Percentiles rank a stretch among this genome's conserved stretches.
phyloP scores from a whole-genome alignment of 2,329 filamentous ascomycete species.

The Erysiphe pulchra region DNA sequence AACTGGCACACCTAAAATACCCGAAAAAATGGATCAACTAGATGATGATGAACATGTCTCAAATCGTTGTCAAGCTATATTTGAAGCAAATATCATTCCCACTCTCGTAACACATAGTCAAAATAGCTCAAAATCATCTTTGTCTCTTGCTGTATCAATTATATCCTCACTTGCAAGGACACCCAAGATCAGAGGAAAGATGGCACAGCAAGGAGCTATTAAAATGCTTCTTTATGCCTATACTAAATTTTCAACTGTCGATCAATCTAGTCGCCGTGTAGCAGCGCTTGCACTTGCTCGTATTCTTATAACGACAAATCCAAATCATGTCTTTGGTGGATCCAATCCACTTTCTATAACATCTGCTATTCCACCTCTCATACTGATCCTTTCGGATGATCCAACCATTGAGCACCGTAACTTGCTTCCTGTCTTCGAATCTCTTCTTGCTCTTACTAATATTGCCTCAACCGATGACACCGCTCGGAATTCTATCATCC shows the following conservation, averaged over 20 bases:
- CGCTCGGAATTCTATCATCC: constrained; percentile 41
- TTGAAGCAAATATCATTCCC: constrained; percentile 54
- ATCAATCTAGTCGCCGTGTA: constrained; percentile 23
- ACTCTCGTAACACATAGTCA: constrained; percentile 55
- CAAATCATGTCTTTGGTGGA: constrained; percentile 57
- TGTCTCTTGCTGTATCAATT: constrained; percentile 50
- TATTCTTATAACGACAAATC: constrained; percentile 69
- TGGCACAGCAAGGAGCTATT: constrained; percentile 85
- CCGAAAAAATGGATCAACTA: constrained; percentile 36
- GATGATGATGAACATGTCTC: constrained; percentile 54
- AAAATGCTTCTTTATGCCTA: constrained; percentile 55
- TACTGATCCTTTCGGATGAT: constrained; percentile 44
- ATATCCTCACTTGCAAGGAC: constrained; percentile 53
- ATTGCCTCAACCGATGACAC: constrained; percentile 52
- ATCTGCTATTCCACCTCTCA: constrained; percentile 60
- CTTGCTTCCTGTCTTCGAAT: constrained; percentile 72
- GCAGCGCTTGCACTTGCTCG: constrained; percentile 63
- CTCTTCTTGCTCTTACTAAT: constrained; percentile 79
- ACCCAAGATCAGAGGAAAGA: constrained; percentile 45
- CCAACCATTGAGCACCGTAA: constrained; percentile 39
- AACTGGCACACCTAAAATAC: constrained; percentile 33
- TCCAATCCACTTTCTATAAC: constrained; percentile 46
- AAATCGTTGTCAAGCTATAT: constrained; percentile 48
- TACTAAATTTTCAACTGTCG: constrained; percentile 30
- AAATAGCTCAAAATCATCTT: constrained; percentile 40